A percentile compares a stretch with the other conserved stretches of the same genome.
phyloP scores from a whole-genome alignment of 768 basidiomycete genomes.

The Dioszegia hungarica region DNA sequence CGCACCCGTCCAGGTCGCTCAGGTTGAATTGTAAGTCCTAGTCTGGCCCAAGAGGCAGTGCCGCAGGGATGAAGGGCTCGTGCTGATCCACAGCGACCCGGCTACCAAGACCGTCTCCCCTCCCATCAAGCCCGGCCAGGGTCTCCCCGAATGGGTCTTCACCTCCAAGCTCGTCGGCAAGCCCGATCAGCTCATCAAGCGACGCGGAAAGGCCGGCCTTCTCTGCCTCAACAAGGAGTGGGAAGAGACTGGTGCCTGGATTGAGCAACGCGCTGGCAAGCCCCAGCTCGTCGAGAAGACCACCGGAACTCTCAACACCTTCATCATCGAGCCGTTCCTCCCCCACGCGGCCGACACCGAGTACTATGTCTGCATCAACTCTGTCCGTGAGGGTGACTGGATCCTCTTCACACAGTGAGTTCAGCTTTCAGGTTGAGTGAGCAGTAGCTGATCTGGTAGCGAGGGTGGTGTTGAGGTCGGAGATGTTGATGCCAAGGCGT shows the following conservation, averaged over 20 bases:
- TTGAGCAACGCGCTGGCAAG: conserved; percentile 81
- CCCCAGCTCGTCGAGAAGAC: conserved; percentile 89
- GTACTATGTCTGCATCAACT: conserved; percentile 98
- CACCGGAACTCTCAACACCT: conserved; percentile 91
- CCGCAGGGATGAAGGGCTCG: too few species aligned
- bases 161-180: conserved; percentile 51
- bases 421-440: not conserved
- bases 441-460: conserved; percentile 20
- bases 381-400: conserved; percentile 84
- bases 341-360: conserved; percentile 90
- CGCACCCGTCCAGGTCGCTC: conserved; percentile 65
- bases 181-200: conserved; percentile 88
- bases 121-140: conserved; percentile 48
- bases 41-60: not conserved
- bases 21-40: conserved; percentile 47
- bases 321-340: conserved; percentile 98
- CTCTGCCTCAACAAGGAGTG: conserved; percentile 89
- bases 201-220: conserved; percentile 95
- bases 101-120: conserved; percentile 47
- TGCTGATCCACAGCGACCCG: conserved; percentile 37
- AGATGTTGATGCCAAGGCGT: conserved; percentile 95
- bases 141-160: conserved; percentile 51
- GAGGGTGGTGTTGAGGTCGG: conserved; percentile 98
- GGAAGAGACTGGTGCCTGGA: conserved; percentile 83
- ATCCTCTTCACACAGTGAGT: conserved; percentile 87